These are phyloP conservation scores for Xylaria sp. DNA, from an alignment of 2,329 filamentous ascomycete species.

Conservation along the genomic window DNA sequence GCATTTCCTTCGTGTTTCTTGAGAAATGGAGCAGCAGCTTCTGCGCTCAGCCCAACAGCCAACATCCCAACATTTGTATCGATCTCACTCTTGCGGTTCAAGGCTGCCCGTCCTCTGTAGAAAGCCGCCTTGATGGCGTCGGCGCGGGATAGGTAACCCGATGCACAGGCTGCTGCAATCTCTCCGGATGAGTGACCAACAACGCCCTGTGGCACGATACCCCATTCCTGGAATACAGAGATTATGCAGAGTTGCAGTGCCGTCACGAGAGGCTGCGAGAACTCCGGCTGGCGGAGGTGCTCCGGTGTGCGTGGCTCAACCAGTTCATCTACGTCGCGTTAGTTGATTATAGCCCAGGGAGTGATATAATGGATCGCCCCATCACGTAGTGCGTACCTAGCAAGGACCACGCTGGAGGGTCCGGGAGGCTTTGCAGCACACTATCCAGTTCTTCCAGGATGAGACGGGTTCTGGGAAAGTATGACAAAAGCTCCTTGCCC, in stretches of 20 bases:
- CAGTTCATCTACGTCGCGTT: too few relatives aligned
- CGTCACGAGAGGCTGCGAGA: slow-evolving; percentile 30
- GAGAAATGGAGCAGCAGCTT: not conserved
- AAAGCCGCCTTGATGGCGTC: not conserved
- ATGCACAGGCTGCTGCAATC: slow-evolving; percentile 26
- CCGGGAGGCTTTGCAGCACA: too few relatives aligned
- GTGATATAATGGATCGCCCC: too few relatives aligned
- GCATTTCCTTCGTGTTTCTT: not conserved
- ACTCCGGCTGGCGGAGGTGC: slow-evolving; percentile 25
- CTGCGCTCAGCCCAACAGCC: not conserved
- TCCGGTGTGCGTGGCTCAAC: slow-evolving; percentile 17
- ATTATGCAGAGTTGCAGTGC: slow-evolving; percentile 24
- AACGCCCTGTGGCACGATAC: slow-evolving; percentile 5
- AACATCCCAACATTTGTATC: not conserved
- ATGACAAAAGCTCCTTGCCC: too few relatives aligned
- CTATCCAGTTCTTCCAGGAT: too few relatives aligned
- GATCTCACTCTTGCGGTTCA: too few relatives aligned
- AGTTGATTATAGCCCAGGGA: too few relatives aligned
- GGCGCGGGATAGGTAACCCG: not conserved
- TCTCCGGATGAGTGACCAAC: slow-evolving; percentile 34
- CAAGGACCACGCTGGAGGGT: too few relatives aligned
- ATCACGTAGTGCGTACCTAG: too few relatives aligned
- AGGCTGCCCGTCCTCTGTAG: not conserved
- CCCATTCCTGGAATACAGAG: slow-evolving; percentile 11
- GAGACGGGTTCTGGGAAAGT: too few relatives aligned